Evolutionary conservation across 345 rosid genomes (phyloP).

Genomic region (Populus deltoides): DNA sequence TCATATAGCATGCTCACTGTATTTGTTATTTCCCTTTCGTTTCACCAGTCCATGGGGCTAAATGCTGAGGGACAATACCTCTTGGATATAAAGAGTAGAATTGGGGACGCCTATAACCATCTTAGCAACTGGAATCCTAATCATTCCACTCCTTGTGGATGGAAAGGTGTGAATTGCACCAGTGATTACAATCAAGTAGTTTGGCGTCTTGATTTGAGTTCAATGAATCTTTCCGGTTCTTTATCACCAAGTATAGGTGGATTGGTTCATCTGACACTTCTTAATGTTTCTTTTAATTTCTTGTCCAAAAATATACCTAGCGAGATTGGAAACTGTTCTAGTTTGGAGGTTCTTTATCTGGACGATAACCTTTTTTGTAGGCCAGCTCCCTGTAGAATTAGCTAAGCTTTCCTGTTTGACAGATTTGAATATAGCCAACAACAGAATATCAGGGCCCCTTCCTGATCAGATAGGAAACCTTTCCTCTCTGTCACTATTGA

Average conservation of each 20-base stretch:
- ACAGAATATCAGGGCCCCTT: slow-evolving; percentile 64
- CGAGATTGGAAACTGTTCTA: slow-evolving; percentile 60
- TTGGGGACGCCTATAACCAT: slow-evolving; percentile 44
- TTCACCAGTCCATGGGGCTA: slow-evolving; percentile 47
- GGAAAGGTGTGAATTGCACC: slow-evolving; percentile 74
- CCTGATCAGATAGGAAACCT: slow-evolving; percentile 70
- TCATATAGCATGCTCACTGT: slow-evolving; percentile 14
- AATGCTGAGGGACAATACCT: slow-evolving; percentile 68
- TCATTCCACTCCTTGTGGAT: slow-evolving; percentile 74
- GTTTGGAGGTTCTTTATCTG: slow-evolving; percentile 49
- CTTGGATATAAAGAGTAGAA: slow-evolving; percentile 49
- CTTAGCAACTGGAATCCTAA: slow-evolving; percentile 58
- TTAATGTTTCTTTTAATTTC: slow-evolving; percentile 67
- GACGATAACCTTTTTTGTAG: slow-evolving; percentile 60
- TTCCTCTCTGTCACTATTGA: slow-evolving; percentile 52
- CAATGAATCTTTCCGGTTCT: slow-evolving; percentile 64
- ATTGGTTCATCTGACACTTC: slow-evolving; percentile 51
- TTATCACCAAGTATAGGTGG: slow-evolving; percentile 73
- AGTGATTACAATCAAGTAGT: slow-evolving; percentile 45
- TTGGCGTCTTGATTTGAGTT: slow-evolving; percentile 47
- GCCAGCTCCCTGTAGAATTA: slow-evolving; percentile 54
- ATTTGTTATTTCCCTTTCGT: slow-evolving; percentile 28
- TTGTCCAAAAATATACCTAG: slow-evolving; percentile 55
- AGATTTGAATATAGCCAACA: slow-evolving; percentile 63
- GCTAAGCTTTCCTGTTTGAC: slow-evolving; percentile 48